phyloP scores from a whole-genome alignment of 768 basidiomycete genomes.

The Leccinum uliginosum region DNA sequence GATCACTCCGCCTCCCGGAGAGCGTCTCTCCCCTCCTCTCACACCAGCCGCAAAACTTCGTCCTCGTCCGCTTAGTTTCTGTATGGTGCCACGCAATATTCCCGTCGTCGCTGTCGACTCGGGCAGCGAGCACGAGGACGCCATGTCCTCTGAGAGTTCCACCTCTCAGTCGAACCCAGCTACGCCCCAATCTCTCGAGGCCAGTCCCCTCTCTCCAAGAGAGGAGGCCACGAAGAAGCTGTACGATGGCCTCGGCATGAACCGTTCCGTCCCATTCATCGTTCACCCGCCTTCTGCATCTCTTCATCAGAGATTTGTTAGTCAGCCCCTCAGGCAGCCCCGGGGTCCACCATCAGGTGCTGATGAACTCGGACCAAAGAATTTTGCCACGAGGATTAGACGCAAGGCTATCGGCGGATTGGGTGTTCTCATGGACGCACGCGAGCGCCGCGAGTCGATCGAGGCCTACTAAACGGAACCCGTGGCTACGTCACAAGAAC shows the following conservation, averaged over 20 bases:
- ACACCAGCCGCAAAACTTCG: conserved; percentile 40
- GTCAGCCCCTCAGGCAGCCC: conserved; percentile 79
- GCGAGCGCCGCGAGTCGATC: conserved; percentile 73
- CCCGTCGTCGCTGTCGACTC: conserved; percentile 57
- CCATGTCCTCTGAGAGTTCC: conserved; percentile 56
- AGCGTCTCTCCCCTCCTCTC: conserved; percentile 47
- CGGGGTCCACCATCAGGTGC: conserved; percentile 82
- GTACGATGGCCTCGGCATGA: conserved; percentile 86
- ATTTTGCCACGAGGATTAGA: conserved; percentile 83
- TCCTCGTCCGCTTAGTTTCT: conserved; percentile 67
- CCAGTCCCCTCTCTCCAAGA: conserved; percentile 69
- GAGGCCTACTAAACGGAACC: conserved; percentile 53
- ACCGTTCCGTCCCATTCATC: conserved; percentile 51
- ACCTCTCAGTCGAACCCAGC: conserved; percentile 66
- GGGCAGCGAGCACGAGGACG: conserved; percentile 51
- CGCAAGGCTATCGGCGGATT: conserved; percentile 81
- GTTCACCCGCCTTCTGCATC: conserved; percentile 17
- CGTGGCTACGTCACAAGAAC: conserved; percentile 4
- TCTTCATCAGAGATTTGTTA: conserved; percentile 52
- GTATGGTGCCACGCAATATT: conserved; percentile 39
- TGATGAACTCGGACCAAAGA: conserved; percentile 84
- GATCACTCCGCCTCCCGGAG: conserved; percentile 67
- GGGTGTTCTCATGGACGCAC: conserved; percentile 73
- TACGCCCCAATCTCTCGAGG: conserved; percentile 59
- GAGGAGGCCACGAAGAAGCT: conserved; percentile 84